Percentiles rank a stretch among this genome's conserved stretches.
Conservation (phyloP, 2,329 filamentous ascomycete species). For the Colletotrichum australisinense region DNA sequence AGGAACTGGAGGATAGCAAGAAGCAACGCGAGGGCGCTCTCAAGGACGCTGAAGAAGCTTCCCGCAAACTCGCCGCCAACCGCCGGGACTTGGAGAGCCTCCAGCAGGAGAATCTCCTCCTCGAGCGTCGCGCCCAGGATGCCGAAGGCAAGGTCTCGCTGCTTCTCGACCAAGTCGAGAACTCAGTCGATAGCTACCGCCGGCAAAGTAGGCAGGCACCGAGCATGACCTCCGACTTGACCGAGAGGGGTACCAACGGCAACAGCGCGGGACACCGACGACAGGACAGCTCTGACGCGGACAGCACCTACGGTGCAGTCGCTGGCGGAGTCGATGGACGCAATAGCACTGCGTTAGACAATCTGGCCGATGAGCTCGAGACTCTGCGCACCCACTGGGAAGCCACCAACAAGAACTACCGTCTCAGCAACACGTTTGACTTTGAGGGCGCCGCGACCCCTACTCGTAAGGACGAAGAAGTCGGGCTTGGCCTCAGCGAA, state of each 20-base stretch:
- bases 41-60: conserved; percentile 63
- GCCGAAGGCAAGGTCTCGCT: conserved; percentile 94
- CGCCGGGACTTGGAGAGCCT: conserved; percentile 82
- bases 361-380: conserved; percentile 91
- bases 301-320: conserved; percentile 72
- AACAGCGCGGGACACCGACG: conserved; percentile 55
- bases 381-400: conserved; percentile 93
- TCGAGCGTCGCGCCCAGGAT: conserved; percentile 87
- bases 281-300: conserved; percentile 68
- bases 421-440: conserved; percentile 89
- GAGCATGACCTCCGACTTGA: conserved; percentile 62
- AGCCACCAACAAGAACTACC: conserved; percentile 93
- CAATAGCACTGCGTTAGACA: conserved; percentile 82
- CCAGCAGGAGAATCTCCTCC: conserved; percentile 81
- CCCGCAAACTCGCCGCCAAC: conserved; percentile 67
- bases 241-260: conserved; percentile 48
- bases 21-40: conserved; percentile 77
- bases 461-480: conserved; percentile 57
- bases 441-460: conserved; percentile 66
- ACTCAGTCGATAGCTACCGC: conserved; percentile 93
- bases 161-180: conserved; percentile 93
- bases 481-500: conserved; percentile 69
- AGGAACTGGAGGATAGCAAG: conserved; percentile 74
- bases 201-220: conserved; percentile 74
- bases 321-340: conserved; percentile 56